Evolutionary conservation across 495 filamentous ascomycete genomes (phyloP), one percentile per base, ranked within the genome.

Genomic region (Penicillium bialowiezense): DNA sequence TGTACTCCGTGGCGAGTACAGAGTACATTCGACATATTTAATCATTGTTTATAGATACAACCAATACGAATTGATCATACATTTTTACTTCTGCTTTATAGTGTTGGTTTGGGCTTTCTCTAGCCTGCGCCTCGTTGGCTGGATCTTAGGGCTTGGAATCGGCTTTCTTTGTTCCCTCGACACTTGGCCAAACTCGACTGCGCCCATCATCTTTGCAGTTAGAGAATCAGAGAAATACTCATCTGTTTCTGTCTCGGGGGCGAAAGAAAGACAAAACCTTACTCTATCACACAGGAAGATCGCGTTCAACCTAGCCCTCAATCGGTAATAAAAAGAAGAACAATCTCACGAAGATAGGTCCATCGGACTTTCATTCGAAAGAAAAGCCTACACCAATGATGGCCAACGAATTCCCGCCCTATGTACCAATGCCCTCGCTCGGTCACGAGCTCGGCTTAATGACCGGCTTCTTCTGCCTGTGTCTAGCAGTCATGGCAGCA

Each of bases 381-480:
- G 12, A 32, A 5, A 43, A 24, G 14, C 1, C 9, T 17, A 36
- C 21, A 1, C 14, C 38, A 23, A 13, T 15, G 34, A 47, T 47
- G 20, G 14, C 8, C 1, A 41, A 32, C 28, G 56, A 59, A 34
- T 64, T 60, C 42, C 67, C 64, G 8, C 64, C 65, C 2, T 58
- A 59, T 39, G 66, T 58, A 0, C 66, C 65, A 15, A 55, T 59
- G 44, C 51, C 54, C 31, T 69, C 64, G 12, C 58, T 73, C 29
- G 52, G 55, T 24, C 63, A 64, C 26, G 74, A 76, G 50, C 55
- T 76, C 2, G 74, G 73, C 24, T 64, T 73, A 21, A 63, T 74
- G 42, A 67, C 74, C 49, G 74, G 61, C 24, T 74, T 77, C 47
- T 51, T 72, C 4, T 51, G 50, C 23, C 63, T 65, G 1, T 74